Percentiles rank a stretch among this genome's conserved stretches.
Conservation (phyloP, 2,329 filamentous ascomycete genomes). For the Fusarium ambrosium region DNA sequence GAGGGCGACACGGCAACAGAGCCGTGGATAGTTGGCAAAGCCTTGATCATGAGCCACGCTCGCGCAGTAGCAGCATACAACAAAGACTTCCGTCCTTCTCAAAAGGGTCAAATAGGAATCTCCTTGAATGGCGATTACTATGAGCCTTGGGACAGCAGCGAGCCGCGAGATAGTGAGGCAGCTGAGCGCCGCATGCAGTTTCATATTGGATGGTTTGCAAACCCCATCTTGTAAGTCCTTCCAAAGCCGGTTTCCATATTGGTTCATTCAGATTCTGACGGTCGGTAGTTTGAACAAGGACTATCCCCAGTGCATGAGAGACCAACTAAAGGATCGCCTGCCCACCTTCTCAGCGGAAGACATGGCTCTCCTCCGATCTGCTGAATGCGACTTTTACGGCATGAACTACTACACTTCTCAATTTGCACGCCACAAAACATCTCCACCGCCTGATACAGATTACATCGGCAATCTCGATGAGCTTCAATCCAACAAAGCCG, state of each 20-base stretch:
- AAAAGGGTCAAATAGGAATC: slow-evolving; percentile 52
- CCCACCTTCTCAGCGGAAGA: slow-evolving; percentile 49
- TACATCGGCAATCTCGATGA: slow-evolving; percentile 30
- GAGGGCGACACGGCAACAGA: slow-evolving; percentile 53
- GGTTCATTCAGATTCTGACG: neutral
- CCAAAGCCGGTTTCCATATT: neutral
- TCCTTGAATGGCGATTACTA: slow-evolving; percentile 56
- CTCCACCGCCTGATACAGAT: slow-evolving; percentile 3
- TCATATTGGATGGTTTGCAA: slow-evolving; percentile 56
- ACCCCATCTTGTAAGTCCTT: slow-evolving; percentile 51
- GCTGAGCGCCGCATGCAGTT: slow-evolving; percentile 54
- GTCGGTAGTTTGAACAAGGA: slow-evolving; percentile 45
- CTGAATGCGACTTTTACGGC: slow-evolving; percentile 40
- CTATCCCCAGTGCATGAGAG: slow-evolving; percentile 54
- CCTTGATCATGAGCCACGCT: slow-evolving; percentile 54
- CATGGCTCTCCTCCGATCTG: slow-evolving; percentile 40
- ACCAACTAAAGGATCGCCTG: slow-evolving; percentile 50
- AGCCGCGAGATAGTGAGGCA: slow-evolving; percentile 47
- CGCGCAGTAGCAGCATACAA: slow-evolving; percentile 51
- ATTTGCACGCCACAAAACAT: slow-evolving; percentile 14
- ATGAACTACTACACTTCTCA: slow-evolving; percentile 40
- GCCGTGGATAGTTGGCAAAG: slow-evolving; percentile 54
- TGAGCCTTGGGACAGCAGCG: slow-evolving; percentile 51
- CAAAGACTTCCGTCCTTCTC: slow-evolving; percentile 47
- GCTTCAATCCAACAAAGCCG: slow-evolving; percentile 19